phyloP scores from a whole-genome alignment of 176 grass and related monocot species.

The Elaeis guineensis region DNA sequence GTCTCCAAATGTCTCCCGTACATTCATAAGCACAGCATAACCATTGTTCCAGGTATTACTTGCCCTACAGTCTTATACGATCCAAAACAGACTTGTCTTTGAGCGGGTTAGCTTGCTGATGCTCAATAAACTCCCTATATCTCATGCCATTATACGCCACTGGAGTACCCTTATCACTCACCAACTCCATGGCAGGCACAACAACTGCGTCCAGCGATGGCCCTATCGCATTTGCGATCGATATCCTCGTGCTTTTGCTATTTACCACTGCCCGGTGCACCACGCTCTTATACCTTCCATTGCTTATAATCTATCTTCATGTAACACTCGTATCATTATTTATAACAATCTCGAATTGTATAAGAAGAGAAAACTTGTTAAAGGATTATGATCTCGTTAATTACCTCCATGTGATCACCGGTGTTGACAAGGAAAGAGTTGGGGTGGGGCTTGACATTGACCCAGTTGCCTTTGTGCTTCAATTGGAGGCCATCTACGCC shows the following conservation, averaged over 20 bases:
- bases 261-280: slow-evolving; percentile 54
- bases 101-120: slow-evolving; percentile 52
- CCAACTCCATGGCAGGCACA: slow-evolving; percentile 37
- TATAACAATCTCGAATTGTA: no score
- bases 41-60: no score
- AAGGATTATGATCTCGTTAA: no score
- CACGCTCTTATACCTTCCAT: slow-evolving; percentile 53
- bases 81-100: slow-evolving; percentile 44
- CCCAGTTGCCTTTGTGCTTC: slow-evolving; percentile 40
- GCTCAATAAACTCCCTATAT: slow-evolving; percentile 52
- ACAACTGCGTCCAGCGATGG: slow-evolving; percentile 52
- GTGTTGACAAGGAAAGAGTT: slow-evolving; percentile 56
- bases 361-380: no score
- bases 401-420: slow-evolving; percentile 88
- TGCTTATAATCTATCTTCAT: slow-evolving; percentile 33
- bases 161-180: slow-evolving; percentile 1
- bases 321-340: no score
- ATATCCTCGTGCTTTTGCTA: slow-evolving; percentile 41
- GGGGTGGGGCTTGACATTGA: slow-evolving; percentile 44
- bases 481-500: slow-evolving; percentile 66
- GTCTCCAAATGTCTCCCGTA: no score
- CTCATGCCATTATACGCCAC: slow-evolving; percentile 36
- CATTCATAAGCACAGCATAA: no score
- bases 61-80: slow-evolving; percentile 22
- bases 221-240: slow-evolving; percentile 37